Percentiles rank a stretch among this genome's conserved stretches.
phyloP scores from a whole-genome alignment of 108 stramenopile genomes.

The Nitzschia palea region DNA sequence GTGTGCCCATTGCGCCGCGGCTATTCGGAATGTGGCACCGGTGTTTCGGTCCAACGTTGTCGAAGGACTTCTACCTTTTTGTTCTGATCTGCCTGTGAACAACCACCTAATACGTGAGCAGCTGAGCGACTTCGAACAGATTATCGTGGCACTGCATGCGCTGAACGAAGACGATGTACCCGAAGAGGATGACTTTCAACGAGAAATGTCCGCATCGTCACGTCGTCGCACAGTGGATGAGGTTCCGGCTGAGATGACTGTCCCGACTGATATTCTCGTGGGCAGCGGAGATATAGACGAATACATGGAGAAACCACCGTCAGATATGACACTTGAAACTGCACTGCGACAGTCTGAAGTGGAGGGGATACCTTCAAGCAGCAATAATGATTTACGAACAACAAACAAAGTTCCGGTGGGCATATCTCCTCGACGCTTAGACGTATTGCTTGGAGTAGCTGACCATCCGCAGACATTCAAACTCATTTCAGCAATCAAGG shows the following conservation, averaged over 20 bases:
- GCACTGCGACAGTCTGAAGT: not conserved
- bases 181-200: constrained; percentile 5
- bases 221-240: constrained; percentile 1
- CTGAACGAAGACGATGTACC: constrained; percentile 7
- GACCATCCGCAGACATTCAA: constrained; percentile 18
- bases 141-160: constrained; percentile 19
- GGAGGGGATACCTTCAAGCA: not conserved
- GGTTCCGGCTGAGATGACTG: not conserved
- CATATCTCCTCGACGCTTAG: not conserved
- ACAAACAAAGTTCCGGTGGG: not conserved
- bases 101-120: constrained; percentile 28
- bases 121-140: constrained; percentile 44
- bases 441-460: constrained; percentile 7
- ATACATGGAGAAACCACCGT: not conserved
- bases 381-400: not conserved
- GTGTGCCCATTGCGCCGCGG: constrained; percentile 38
- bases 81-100: constrained; percentile 33
- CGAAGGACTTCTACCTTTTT: constrained; percentile 32
- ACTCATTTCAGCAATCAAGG: constrained; percentile 1
- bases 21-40: constrained; percentile 19
- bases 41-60: constrained; percentile 36
- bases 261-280: constrained; percentile 3
- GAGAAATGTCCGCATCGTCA: not conserved
- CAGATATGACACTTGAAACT: constrained; percentile 5
- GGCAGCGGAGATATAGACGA: not conserved